Evolutionary conservation across 257 asterid species (phyloP), one percentile per base, ranked within the genome.

Genomic region (Solanum acaule): DNA sequence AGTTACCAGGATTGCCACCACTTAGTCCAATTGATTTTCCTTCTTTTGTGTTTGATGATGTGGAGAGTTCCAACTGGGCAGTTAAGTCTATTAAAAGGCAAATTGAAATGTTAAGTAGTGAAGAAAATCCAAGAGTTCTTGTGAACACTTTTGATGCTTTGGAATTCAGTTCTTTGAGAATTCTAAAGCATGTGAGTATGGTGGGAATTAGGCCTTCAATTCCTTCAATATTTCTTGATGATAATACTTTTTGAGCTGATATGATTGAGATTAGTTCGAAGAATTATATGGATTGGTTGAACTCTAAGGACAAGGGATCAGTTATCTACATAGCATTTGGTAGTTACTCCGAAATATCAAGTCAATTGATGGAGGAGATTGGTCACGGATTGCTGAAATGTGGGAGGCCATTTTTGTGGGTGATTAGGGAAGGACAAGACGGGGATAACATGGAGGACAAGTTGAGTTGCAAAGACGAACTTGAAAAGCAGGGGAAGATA

Each of bases 351-450:
- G 46, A 14, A 10, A 35, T 87, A 9, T 63, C 90, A 29, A 89
- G 20, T 38, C 34, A 56, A 27, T 71, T 87, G 37, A 44, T 91
- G 63, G 91, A 85, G 37, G 91, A 85, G 38, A 85, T 86, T 3
- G 87, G 90, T 7, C 37, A 81, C 8, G 90, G 86, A 40, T 87
- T 91, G 75, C 2, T 91, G 34, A 56, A 88, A 22, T 88, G 59
- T 25, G 27, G 82, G 7, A 84, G 59, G 13, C 90, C 93, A 70
- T 91, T 91, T 67, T 49, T 91, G 75, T 90, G 92, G 93, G 92
- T 88, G 37, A 27, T 84, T 2, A 70, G 90, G 37, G 49, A 44
- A n/a, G 12, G 18, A 2, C 23, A 4, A 14, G 75, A 44, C 1
- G 89, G 86, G 23, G n/a, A 52, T 16, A 6, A 52, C 1, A 16